These are phyloP conservation scores for Coemansia javaensis DNA, from an alignment of 192 early-diverging fungal genomes.

Conservation along the genomic window DNA sequence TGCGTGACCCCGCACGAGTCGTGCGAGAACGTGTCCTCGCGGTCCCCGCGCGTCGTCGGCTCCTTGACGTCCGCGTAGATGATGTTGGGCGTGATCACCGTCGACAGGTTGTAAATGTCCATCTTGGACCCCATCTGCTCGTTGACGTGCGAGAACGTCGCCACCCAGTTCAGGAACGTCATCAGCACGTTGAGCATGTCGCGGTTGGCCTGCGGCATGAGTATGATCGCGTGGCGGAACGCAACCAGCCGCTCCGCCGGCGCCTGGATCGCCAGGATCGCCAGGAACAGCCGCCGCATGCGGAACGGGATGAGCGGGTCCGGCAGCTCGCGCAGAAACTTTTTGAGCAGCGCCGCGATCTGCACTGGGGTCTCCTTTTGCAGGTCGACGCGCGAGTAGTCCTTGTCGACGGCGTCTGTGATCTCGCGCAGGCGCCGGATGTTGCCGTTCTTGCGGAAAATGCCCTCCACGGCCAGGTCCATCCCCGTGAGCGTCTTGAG, in stretches of 20 bases:
- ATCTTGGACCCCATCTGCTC: slow-evolving; percentile 83
- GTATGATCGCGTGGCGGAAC: slow-evolving; percentile 74
- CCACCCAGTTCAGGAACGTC: slow-evolving; percentile 83
- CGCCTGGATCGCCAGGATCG: slow-evolving; percentile 64
- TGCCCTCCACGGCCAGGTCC: slow-evolving; percentile 81
- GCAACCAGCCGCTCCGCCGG: slow-evolving; percentile 56
- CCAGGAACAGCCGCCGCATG: slow-evolving; percentile 80
- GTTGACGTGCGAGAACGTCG: slow-evolving; percentile 64
- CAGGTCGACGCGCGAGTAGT: slow-evolving; percentile 68
- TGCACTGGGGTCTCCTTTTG: slow-evolving; percentile 77
- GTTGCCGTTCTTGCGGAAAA: slow-evolving; percentile 98
- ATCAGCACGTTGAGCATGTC: slow-evolving; percentile 90
- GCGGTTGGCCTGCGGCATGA: slow-evolving; percentile 86
- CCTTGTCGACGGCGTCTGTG: slow-evolving; percentile 78
- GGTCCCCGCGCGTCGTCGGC: slow-evolving; percentile 68
- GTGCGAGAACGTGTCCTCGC: slow-evolving; percentile 58
- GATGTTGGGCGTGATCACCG: slow-evolving; percentile 92
- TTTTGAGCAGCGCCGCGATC: slow-evolving; percentile 91
- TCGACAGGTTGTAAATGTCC: slow-evolving; percentile 88
- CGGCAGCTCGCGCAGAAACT: slow-evolving; percentile 93
- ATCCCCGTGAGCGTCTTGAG: slow-evolving; percentile 70
- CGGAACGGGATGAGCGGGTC: slow-evolving; percentile 91
- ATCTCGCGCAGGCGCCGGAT: slow-evolving; percentile 84
- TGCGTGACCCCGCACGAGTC: slow-evolving; percentile 66
- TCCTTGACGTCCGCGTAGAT: slow-evolving; percentile 81